phyloP scores from a whole-genome alignment of 306 rosid species.

The Glycyrrhiza uralensis region DNA sequence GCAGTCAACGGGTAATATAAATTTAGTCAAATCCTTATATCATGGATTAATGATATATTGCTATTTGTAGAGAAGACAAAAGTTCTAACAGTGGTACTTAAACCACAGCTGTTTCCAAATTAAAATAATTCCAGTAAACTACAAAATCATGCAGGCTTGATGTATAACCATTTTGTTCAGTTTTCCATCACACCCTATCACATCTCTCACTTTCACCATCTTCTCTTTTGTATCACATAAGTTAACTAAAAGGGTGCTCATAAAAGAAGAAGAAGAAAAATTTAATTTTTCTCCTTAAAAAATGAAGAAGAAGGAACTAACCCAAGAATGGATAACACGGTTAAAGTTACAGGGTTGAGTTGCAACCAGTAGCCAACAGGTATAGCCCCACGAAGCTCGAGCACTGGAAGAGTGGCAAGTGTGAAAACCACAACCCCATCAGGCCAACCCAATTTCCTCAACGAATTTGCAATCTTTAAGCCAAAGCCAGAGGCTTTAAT shows the following conservation, averaged over 20 bases:
- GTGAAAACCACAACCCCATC: slow-evolving; percentile 84
- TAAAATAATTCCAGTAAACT: too few relatives aligned
- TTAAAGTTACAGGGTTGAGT: slow-evolving; percentile 60
- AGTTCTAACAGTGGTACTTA: too few relatives aligned
- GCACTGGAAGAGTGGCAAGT: slow-evolving; percentile 83
- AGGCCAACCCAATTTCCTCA: slow-evolving; percentile 67
- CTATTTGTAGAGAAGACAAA: too few relatives aligned
- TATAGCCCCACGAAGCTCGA: slow-evolving; percentile 97
- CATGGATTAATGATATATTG: too few relatives aligned
- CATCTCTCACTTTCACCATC: too few relatives aligned
- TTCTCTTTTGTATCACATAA: not conserved
- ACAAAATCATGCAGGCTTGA: too few relatives aligned
- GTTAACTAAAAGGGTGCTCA: not conserved
- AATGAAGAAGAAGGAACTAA: slow-evolving; percentile 30
- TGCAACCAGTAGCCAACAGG: slow-evolving; percentile 96
- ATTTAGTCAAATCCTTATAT: too few relatives aligned
- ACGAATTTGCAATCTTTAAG: slow-evolving; percentile 57
- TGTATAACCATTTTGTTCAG: too few relatives aligned
- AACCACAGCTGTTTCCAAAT: too few relatives aligned
- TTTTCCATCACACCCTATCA: too few relatives aligned
- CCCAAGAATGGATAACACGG: slow-evolving; percentile 73
- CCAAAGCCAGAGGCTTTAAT: slow-evolving; percentile 87
- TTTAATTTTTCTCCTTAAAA: not conserved
- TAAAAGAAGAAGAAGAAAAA: not conserved
- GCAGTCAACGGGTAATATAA: too few relatives aligned